Evolutionary conservation across 108 stramenopile species (phyloP), one percentile per base, ranked within the genome.

Genomic region (Skeletonema grethae): DNA sequence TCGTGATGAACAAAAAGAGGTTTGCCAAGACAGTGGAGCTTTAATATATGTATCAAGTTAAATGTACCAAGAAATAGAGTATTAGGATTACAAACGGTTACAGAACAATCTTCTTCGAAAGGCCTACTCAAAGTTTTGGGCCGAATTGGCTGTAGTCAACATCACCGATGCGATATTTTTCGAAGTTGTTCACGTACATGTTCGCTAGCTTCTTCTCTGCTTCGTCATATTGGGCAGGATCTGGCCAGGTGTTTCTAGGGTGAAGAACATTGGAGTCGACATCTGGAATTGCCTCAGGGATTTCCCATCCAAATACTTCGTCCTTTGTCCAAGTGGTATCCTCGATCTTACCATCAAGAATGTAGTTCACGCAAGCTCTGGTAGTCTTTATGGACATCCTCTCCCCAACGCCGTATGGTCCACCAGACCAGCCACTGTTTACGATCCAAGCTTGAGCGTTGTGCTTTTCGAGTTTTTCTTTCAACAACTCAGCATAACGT

Each of bases 351-450:
- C 98, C 98, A 80, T 98, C 91, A 57, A 99, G 77, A 57, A 99
- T 97, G 15, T 96, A 95, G 84, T 98, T 84, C 25, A 99, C 88
- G 79, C 97, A 97, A 13, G 90, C 82, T 41, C 98, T 89, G 12
- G 98, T 99, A 24, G 90, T 96, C 79, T 97, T 93, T 87, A 99
- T 97, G 34, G 85, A 85, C 98, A 99, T 99, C 77, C 98, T 96
- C 63, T 94, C 70, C 9, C 97, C 97, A 31, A 91, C 94, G 24
- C 96, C 97, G 71, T 97, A 96, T 55, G 91, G 82, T 28, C 98
- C 98, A 30, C 98, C 98, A 24, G 93, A 86, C 98, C 98, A 99
- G 48, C 98, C 98, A 38, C 94, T 96, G 85, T 99, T 99, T 70
- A 99, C 96, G 32, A 99, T 70, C 91, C 87, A 99, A 29, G 88